Evolutionary conservation across 164 flowering plant genomes (phyloP).

Genomic region (Dillenia suffruticosa): DNA sequence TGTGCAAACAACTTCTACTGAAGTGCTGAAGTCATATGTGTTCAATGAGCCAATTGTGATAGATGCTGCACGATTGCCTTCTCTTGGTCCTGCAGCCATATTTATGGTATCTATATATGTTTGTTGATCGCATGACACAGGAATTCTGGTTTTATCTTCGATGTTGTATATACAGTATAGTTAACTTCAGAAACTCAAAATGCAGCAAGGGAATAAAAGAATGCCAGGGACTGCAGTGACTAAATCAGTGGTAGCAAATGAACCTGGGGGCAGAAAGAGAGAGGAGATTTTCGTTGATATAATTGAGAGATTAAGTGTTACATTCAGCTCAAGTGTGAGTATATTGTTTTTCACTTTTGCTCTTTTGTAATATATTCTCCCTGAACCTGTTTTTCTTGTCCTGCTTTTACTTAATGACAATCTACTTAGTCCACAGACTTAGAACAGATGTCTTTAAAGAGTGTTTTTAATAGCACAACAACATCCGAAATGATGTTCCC

Average conservation of each 20-base stretch:
- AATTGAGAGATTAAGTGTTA: slow-evolving; percentile 88
- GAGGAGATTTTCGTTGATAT: slow-evolving; percentile 96
- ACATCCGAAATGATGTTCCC: too few species aligned
- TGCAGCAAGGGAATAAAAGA: slow-evolving; percentile 92
- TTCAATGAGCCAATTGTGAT: slow-evolving; percentile 90
- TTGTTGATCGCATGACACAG: too few species aligned
- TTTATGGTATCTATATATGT: slow-evolving; percentile 59
- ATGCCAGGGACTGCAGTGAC: slow-evolving; percentile 98
- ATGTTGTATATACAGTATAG: neutral
- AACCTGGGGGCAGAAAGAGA: slow-evolving; percentile 83
- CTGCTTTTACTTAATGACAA: too few species aligned
- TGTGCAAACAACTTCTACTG: slow-evolving; percentile 95
- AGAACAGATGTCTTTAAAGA: too few species aligned
- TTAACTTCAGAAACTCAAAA: slow-evolving; percentile 13
- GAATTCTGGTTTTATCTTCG: too few species aligned
- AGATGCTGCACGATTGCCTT: slow-evolving; percentile 71
- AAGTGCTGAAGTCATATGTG: slow-evolving; percentile 77
- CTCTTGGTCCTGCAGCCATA: slow-evolving; percentile 85
- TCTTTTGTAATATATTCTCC: too few species aligned
- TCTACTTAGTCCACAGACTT: too few species aligned
- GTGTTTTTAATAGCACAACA: too few species aligned
- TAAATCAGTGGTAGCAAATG: slow-evolving; percentile 93
- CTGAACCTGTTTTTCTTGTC: too few species aligned
- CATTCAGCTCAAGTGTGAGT: slow-evolving; percentile 96
- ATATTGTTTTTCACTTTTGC: slow-evolving; percentile 2